Evolutionary conservation across 2,329 filamentous ascomycete species (phyloP), one percentile per base, ranked within the genome.

Genomic region (Talaromyces amestolkiae): DNA sequence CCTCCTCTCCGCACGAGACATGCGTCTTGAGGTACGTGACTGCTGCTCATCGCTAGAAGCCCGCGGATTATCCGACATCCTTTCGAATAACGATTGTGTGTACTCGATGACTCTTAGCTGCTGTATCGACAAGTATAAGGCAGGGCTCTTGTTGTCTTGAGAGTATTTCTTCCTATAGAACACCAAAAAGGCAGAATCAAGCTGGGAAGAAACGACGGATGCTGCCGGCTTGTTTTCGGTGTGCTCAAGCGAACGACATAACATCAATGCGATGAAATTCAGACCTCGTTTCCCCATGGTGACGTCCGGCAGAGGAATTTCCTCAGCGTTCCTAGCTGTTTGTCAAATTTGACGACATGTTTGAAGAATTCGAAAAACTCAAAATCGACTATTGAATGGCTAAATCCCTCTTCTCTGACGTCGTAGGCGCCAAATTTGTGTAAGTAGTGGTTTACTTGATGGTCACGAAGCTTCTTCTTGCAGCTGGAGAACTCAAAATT

Each of bases 1-100:
- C 19, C 66, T 61, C 22, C 66, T 53, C 33, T 76, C 78, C 3
- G 72, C 72, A 15, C 76, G 74, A 22, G 76, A 78, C 61, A 78
- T 72, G 47, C 76, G 76, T 41, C 74, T 67, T 60, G 64, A 59
- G 37, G 59, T 39, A 35, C 63, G 54, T 35, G 65, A 60, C 51
- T 63, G 59, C 41, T 61, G 61, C 15, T 54, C 65, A 54, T 66
- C 67, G 24, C 59, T 31, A 11, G 63, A 63, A 49, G 43, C n/a
- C 35, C 58, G 61, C 33, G 43, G 56, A 22, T 54, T 61, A n/a
- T 33, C 37, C 7, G 65, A 60, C 61, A 61, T 63, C 43, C 39
- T 56, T 27, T 37, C 9, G 33, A 33, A 10, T 45, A 19, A 3
- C 39, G 27, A 37, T 39, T 58, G 17, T 41, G 13, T 35, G 9